Evolutionary conservation across 495 filamentous ascomycete genomes (phyloP), one percentile per base, ranked within the genome.

Genomic region (Aspergillus diversus): DNA sequence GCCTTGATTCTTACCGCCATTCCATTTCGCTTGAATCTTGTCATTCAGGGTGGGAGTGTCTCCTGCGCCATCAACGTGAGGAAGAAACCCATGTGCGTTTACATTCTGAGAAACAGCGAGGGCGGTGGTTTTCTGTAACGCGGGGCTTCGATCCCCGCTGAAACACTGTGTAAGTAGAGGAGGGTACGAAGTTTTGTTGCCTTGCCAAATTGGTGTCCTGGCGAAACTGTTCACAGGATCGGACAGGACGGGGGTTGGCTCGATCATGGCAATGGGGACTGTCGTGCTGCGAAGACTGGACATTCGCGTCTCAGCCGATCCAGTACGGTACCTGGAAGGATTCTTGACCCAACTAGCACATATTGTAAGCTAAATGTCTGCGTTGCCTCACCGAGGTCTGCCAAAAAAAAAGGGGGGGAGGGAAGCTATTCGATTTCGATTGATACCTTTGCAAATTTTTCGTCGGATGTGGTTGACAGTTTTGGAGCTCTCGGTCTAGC

Each of bases 31-130:
- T 55, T 16, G 54, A 16, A 55, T 17, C 12, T 39, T 11, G 17
- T 63, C 42, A 17, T 55, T 57, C 21, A 48, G 57, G 31, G 53
- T 43, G 31, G 66, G 48, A 13, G 27, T 32, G 27, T 69, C 71
- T 9, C 61, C 68, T 3, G 57, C 57, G 21, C 71, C 70, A 35
- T 73, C 73, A 39, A 68, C 69, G 31, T 62, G 66, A 55, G 71
- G 72, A 11, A 75, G 60, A 43, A 66, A 68, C 1, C 67, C 74
- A 53, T 74, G 72, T 13, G 68, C 75, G 60, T 76, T 72, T 46
- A 74, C 70, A 43, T 66, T 71, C 15, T 69, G 71, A 15, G 69
- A 63, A 21, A 70, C 59, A 13, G 69, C 66, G 13, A 67, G 48
- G 15, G 71, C 67, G 2, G 61, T 59, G n/a, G 65, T 63, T 57